Evolutionary conservation across 2,329 filamentous ascomycete species (phyloP), one percentile per base, ranked within the genome.

Genomic region (Triangularia setosa): DNA sequence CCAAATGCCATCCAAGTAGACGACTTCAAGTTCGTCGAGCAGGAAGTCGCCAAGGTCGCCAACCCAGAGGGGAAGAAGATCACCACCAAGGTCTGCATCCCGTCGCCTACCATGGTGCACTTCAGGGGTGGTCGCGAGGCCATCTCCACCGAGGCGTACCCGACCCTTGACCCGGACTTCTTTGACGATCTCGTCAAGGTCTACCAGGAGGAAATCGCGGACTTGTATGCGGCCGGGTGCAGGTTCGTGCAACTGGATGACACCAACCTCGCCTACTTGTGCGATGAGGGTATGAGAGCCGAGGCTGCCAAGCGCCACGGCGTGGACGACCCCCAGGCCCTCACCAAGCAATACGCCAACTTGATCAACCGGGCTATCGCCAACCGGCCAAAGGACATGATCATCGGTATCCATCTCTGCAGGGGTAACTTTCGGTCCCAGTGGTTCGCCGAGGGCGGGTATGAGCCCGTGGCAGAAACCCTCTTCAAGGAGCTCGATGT

Each of bases 201-300:
- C 4, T 86, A 83, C 74, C 83, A 84, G 73, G 79, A 81, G 72
- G 83, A 86, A 73, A 76, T 85, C 5, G 78, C 76, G 64, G 79
- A 79, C 54, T 75, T 85, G 48, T 83, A 85, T 74, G 72, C 76
- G 28, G 83, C 83, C 1, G 83, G 83, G 6, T 83, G 80, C 73
- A 80, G 83, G 69, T 84, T 84, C 70, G 80, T 85, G 12, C 83
- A 86, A 75, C 78, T 86, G 61, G 83, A 86, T 73, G 83, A 86
- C 75, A 85, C 83, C 18, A 85, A 85, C 73, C 77, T 86, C n/a
- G 83, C 83, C 16, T 86, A 85, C 72, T 80, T 85, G 11, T 86
- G 83, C 75, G 83, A 85, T 70, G 79, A 79, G 28, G 77, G 80
- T 68, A 85, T 85, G 83, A 79, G 83, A 48, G 76, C 78, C 69